A percentile compares a stretch with the other conserved stretches of the same genome.
Evolutionary conservation across 495 filamentous ascomycete genomes (phyloP).

Genomic region (Astrothelium subdiscretum): DNA sequence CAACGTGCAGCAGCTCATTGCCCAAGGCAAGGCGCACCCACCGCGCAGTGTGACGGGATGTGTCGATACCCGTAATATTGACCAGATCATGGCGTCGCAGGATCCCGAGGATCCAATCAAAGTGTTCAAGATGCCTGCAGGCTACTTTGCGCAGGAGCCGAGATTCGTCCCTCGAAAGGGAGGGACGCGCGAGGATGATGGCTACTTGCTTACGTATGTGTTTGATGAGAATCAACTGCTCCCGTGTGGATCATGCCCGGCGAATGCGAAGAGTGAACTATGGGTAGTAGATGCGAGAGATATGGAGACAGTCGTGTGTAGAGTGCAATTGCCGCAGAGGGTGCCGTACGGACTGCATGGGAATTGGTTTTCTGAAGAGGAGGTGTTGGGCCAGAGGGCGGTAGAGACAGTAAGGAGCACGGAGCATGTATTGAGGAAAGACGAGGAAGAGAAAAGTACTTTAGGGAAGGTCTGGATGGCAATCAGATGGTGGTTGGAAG

Average conservation of each 20-base stretch:
- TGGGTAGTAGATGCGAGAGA: slow-evolving; percentile 51
- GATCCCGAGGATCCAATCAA: slow-evolving; percentile 42
- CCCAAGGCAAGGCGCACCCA: slow-evolving; percentile 28
- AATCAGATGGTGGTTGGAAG: slow-evolving; percentile 9
- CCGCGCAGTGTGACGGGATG: slow-evolving; percentile 40
- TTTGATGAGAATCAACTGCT: slow-evolving; percentile 47
- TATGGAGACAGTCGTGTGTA: slow-evolving; percentile 45
- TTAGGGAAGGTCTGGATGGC: slow-evolving; percentile 7
- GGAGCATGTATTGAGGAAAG: background rate
- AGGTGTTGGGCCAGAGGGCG: slow-evolving; percentile 31
- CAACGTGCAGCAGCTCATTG: slow-evolving; percentile 38
- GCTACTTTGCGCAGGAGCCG: slow-evolving; percentile 52
- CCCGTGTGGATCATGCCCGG: slow-evolving; percentile 11
- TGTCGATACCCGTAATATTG: slow-evolving; percentile 41
- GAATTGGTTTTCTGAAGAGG: slow-evolving; percentile 48
- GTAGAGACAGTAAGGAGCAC: slow-evolving; percentile 17
- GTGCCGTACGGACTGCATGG: slow-evolving; percentile 60
- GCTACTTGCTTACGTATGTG: slow-evolving; percentile 49
- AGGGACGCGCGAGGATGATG: slow-evolving; percentile 41
- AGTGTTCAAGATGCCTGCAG: slow-evolving; percentile 43
- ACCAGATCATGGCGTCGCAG: slow-evolving; percentile 31
- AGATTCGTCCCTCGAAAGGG: slow-evolving; percentile 43
- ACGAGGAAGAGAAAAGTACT: background rate
- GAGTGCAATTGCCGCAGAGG: slow-evolving; percentile 45
- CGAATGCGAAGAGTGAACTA: slow-evolving; percentile 42